Evolutionary conservation across 2,329 filamentous ascomycete genomes (phyloP).

Genomic region (Fusarium newnesense): DNA sequence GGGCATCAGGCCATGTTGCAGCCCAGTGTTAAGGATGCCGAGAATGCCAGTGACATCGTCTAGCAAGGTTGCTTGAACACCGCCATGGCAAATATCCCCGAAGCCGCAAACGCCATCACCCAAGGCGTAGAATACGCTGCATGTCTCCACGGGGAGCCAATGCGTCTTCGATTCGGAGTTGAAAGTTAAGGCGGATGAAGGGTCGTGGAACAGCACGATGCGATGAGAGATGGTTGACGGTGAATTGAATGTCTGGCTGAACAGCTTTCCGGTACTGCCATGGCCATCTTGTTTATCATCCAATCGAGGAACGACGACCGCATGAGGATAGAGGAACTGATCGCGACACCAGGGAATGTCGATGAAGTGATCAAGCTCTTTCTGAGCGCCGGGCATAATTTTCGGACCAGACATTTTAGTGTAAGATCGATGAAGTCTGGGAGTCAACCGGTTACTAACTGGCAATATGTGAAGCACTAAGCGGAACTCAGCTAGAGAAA

Average conservation of each 20-base stretch:
- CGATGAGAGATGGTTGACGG: background rate
- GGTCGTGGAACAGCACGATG: background rate
- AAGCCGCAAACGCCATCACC: background rate
- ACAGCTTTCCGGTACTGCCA: background rate
- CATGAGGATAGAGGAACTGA: background rate
- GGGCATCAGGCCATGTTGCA: background rate
- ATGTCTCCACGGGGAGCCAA: background rate
- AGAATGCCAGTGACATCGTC: background rate
- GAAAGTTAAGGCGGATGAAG: background rate
- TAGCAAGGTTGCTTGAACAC: background rate
- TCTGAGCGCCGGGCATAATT: background rate
- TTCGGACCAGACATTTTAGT: background rate
- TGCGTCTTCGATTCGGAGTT: fast-evolving
- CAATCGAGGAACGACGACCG: fast-evolving
- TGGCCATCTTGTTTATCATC: background rate
- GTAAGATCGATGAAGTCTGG: fast-evolving
- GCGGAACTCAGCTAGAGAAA: fast-evolving
- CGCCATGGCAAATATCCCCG: background rate
- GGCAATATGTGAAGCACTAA: background rate
- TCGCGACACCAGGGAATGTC: background rate
- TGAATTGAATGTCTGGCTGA: background rate
- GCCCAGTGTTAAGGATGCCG: fast-evolving
- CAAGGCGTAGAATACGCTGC: background rate
- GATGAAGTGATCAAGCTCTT: background rate
- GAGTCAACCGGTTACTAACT: fast-evolving